phyloP scores from a whole-genome alignment of 164 flowering plant species.

The Vitis riparia region DNA sequence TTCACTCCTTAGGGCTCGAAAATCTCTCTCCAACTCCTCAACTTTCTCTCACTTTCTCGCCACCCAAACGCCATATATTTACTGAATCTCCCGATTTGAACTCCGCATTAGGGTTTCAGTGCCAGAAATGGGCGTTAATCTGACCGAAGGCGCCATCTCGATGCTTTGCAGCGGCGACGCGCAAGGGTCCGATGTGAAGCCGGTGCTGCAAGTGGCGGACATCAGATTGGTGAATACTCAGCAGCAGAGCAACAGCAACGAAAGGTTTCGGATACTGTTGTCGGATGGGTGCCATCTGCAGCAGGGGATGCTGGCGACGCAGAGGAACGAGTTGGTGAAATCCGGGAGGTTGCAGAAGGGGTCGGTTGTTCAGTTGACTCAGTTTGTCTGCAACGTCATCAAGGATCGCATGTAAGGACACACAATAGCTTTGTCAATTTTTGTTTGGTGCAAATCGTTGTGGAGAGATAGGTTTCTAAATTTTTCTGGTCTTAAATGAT shows the following conservation, averaged over 20 bases:
- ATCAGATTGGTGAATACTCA: slow-evolving; percentile 37
- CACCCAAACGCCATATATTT: not conserved
- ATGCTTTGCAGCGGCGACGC: slow-evolving; percentile 26
- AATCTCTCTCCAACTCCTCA: not conserved
- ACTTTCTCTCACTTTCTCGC: not conserved
- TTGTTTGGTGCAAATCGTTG: no score
- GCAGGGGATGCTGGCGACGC: slow-evolving; percentile 88
- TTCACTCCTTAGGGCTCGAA: not conserved
- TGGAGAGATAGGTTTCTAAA: no score
- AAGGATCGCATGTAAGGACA: slow-evolving; percentile 58
- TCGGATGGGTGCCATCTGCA: slow-evolving; percentile 68
- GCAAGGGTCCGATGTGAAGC: slow-evolving; percentile 31
- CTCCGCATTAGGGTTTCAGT: no score
- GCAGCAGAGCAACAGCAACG: slow-evolving; percentile 25
- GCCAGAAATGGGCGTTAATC: slow-evolving; percentile 22
- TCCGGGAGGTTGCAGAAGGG: slow-evolving; percentile 59
- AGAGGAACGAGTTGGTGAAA: slow-evolving; percentile 56
- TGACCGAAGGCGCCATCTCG: slow-evolving; percentile 56
- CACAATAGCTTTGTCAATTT: no score
- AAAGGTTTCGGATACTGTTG: slow-evolving; percentile 62
- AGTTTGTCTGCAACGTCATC: slow-evolving; percentile 62
- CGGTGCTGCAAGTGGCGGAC: slow-evolving; percentile 60
- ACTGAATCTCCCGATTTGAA: not conserved
- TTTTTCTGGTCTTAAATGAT: no score
- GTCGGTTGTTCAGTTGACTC: slow-evolving; percentile 55